Percentiles rank a stretch among this genome's conserved stretches.
Evolutionary conservation across 1,139 yeast species (phyloP).

Genomic region (Candida dubliniensis): DNA sequence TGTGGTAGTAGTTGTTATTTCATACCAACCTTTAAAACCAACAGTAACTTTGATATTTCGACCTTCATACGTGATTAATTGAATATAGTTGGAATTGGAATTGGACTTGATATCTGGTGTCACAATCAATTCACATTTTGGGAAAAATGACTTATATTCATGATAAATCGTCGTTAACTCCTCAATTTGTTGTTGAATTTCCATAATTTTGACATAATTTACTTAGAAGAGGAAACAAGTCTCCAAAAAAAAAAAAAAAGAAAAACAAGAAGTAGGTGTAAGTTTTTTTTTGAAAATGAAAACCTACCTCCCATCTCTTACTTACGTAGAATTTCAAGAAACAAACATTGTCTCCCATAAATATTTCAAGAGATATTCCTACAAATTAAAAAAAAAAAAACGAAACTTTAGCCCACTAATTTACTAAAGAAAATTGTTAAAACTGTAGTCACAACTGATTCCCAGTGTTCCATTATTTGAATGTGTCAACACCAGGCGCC

Average conservation of each 20-base stretch:
- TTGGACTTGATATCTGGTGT: slow-evolving; percentile 1
- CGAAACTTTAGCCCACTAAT: no score
- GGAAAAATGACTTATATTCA: slow-evolving; percentile 33
- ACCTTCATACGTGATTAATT: slow-evolving; percentile 19
- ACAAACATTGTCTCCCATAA: no score
- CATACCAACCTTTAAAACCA: slow-evolving; percentile 36
- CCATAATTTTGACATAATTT: slow-evolving; percentile 18
- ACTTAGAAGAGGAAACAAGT: not conserved
- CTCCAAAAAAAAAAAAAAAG: slow-evolving; percentile 1
- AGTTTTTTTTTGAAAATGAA: no score
- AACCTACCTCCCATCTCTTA: no score
- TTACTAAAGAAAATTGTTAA: not conserved
- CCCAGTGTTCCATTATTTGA: slow-evolving; percentile 50
- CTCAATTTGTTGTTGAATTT: slow-evolving; percentile 15
- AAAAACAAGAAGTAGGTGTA: not conserved
- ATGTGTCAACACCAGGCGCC: slow-evolving; percentile 56
- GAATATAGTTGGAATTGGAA: slow-evolving; percentile 8
- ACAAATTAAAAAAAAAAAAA: no score
- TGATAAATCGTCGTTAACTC: slow-evolving; percentile 27
- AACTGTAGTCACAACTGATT: slow-evolving; percentile 55
- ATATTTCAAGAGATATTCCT: no score
- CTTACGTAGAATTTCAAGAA: no score
- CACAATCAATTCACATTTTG: slow-evolving; percentile 19
- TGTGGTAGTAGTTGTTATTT: slow-evolving; percentile 6
- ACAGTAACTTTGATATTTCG: slow-evolving; percentile 28